These are phyloP conservation scores for Curvularia spicifera DNA, from an alignment of 2,329 filamentous ascomycete species.

Conservation along the genomic window DNA sequence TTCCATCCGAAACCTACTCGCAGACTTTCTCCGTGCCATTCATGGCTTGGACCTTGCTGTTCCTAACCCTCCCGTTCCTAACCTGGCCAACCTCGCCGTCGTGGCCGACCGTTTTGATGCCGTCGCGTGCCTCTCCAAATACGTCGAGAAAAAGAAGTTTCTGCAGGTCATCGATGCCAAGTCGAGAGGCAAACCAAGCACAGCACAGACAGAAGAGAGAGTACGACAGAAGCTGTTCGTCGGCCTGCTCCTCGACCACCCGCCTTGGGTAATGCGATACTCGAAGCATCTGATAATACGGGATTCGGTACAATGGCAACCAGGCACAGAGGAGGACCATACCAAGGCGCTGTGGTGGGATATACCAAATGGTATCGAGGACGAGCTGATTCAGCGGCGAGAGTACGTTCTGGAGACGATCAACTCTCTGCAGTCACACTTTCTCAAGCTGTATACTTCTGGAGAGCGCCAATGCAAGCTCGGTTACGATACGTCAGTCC, in stretches of 20 bases:
- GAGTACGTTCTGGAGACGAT: constrained; percentile 72
- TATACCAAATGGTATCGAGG: constrained; percentile 72
- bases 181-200: constrained; percentile 50
- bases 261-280: constrained; percentile 64
- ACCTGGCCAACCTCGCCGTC: constrained; percentile 71
- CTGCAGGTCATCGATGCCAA: constrained; percentile 53
- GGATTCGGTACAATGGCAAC: constrained; percentile 66
- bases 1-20: constrained; percentile 67
- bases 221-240: constrained; percentile 73
- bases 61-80: constrained; percentile 60
- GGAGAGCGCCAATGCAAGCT: constrained; percentile 72
- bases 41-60: constrained; percentile 61
- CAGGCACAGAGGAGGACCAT: constrained; percentile 46
- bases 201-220: constrained; percentile 64
- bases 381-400: constrained; percentile 70
- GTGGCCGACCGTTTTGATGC: constrained; percentile 78
- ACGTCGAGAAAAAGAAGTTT: constrained; percentile 57
- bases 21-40: constrained; percentile 70
- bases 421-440: constrained; percentile 72
- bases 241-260: constrained; percentile 68
- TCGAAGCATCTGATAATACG: constrained; percentile 71
- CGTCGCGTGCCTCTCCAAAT: constrained; percentile 60
- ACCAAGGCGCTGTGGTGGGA: constrained; percentile 71
- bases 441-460: constrained; percentile 70
- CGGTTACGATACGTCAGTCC: constrained; percentile 73